Conservation (phyloP, 495 filamentous ascomycete species). For the Xylaria telfairii region DNA sequence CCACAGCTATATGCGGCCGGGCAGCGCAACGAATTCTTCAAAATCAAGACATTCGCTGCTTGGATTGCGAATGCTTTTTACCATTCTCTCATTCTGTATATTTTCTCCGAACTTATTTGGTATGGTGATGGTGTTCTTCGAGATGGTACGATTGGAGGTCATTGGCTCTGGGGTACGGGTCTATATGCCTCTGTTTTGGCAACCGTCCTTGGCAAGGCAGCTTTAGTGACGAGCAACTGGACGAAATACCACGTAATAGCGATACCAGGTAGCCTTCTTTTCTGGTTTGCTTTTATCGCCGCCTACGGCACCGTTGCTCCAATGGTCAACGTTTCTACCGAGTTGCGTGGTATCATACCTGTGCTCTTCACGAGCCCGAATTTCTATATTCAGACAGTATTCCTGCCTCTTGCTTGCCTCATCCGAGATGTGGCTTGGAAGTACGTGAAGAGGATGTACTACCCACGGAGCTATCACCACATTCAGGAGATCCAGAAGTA, state of each 20-base stretch:
- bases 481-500: conserved; percentile 99
- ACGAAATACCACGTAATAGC: conserved; percentile 97
- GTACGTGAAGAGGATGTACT: conserved; percentile 94
- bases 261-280: conserved; percentile 88
- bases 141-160: conserved; percentile 81
- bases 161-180: conserved; percentile 96
- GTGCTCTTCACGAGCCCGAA: conserved; percentile 78
- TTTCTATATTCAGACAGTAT: conserved; percentile 87
- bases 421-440: conserved; percentile 85
- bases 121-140: conserved; percentile 73
- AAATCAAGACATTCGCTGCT: conserved; percentile 84
- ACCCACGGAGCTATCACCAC: conserved; percentile 94
- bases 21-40: conserved; percentile 93
- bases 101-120: conserved; percentile 81
- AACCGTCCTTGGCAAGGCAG: conserved; percentile 94
- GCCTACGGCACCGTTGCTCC: conserved; percentile 92
- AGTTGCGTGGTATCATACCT: conserved; percentile 85
- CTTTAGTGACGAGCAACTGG: conserved; percentile 95
- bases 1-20: conserved; percentile 94
- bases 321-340: conserved; percentile 78
- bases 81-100: conserved; percentile 91
- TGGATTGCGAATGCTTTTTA: conserved; percentile 96
- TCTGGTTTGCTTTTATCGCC: conserved; percentile 91
- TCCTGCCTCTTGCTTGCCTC: conserved; percentile 84
- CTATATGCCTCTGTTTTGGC: conserved; percentile 90